Evolutionary conservation across 1,139 yeast species (phyloP).

Genomic region (Hemisphaericaspora subhashii): DNA sequence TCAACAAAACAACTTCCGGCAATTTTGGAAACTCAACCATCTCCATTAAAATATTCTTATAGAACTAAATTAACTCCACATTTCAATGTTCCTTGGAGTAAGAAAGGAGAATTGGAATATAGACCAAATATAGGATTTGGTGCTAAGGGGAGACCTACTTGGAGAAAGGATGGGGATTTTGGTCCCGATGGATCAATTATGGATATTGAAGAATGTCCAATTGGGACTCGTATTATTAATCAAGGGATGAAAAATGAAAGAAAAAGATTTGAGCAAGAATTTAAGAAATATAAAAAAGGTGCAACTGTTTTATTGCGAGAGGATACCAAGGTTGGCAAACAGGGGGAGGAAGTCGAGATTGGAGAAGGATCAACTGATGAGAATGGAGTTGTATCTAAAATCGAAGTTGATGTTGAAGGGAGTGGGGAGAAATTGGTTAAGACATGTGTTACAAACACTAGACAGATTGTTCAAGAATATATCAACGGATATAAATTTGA

Average conservation of each 20-base stretch:
- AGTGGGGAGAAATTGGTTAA: slow-evolving; percentile 30
- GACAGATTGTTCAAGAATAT: slow-evolving; percentile 78
- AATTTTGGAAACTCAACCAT: slow-evolving; percentile 66
- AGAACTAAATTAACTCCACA: slow-evolving; percentile 96
- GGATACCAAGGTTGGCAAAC: slow-evolving; percentile 50
- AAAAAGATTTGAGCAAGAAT: slow-evolving; percentile 47
- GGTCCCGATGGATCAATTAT: slow-evolving; percentile 52
- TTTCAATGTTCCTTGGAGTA: slow-evolving; percentile 73
- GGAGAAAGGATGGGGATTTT: slow-evolving; percentile 55
- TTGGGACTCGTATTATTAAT: slow-evolving; percentile 81
- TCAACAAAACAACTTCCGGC: slow-evolving; percentile 50
- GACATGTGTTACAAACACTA: slow-evolving; percentile 65
- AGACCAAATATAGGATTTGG: slow-evolving; percentile 89
- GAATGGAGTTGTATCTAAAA: slow-evolving; percentile 29
- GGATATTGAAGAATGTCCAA: slow-evolving; percentile 91
- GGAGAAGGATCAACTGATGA: slow-evolving; percentile 46
- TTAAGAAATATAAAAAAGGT: slow-evolving; percentile 67
- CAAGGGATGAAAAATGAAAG: slow-evolving; percentile 76
- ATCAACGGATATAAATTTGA: slow-evolving; percentile 75
- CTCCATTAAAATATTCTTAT: slow-evolving; percentile 76
- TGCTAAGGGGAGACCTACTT: slow-evolving; percentile 71
- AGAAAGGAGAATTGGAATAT: slow-evolving; percentile 35
- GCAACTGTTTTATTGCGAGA: slow-evolving; percentile 88
- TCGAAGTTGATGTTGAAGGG: slow-evolving; percentile 21
- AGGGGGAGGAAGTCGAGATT: slow-evolving; percentile 19